Percentiles rank a stretch among this genome's conserved stretches.
Conservation (phyloP, 31 red algal genomes). For the Odonthalia washingtoniensis region DNA sequence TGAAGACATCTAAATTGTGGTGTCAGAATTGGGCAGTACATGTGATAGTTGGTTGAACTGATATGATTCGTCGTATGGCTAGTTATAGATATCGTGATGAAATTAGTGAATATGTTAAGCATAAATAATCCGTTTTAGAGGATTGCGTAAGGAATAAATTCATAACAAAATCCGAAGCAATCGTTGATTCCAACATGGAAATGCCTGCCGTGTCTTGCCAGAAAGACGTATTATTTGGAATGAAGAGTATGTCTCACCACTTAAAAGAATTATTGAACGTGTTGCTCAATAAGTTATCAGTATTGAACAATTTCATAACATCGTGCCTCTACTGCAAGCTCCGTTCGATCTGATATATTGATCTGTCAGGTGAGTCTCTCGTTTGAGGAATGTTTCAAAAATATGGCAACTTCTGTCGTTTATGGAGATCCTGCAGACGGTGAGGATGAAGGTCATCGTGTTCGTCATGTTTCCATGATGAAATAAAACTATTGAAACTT, state of each 20-base stretch:
- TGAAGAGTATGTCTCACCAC: slow-evolving; percentile 77
- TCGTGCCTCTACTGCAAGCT: slow-evolving; percentile 61
- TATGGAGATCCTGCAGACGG: slow-evolving; percentile 80
- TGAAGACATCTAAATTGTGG: slow-evolving; percentile 74
- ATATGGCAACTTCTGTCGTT: slow-evolving; percentile 71
- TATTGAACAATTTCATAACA: slow-evolving; percentile 75
- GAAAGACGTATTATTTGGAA: slow-evolving; percentile 84
- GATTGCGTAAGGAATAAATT: slow-evolving; percentile 52
- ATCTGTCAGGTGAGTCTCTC: slow-evolving; percentile 74
- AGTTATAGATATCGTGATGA: slow-evolving; percentile 66
- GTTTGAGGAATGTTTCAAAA: slow-evolving; percentile 77
- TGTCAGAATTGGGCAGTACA: slow-evolving; percentile 86
- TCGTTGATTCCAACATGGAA: slow-evolving; percentile 81
- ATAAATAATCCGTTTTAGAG: slow-evolving; percentile 73
- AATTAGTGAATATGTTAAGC: slow-evolving; percentile 77
- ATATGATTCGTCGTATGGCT: slow-evolving; percentile 88
- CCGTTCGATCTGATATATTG: slow-evolving; percentile 54
- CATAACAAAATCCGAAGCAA: slow-evolving; percentile 70
- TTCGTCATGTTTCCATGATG: slow-evolving; percentile 68
- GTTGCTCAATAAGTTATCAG: slow-evolving; percentile 76
- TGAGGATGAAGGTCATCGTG: slow-evolving; percentile 80
- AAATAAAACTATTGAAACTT: slow-evolving; percentile 92
- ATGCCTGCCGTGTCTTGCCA: slow-evolving; percentile 62
- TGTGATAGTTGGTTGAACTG: slow-evolving; percentile 86
- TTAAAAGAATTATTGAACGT: slow-evolving; percentile 76